A percentile compares a stretch with the other conserved stretches of the same genome.
Evolutionary conservation across 805 yeast genomes (phyloP).

Genomic region (Komagataella populi): DNA sequence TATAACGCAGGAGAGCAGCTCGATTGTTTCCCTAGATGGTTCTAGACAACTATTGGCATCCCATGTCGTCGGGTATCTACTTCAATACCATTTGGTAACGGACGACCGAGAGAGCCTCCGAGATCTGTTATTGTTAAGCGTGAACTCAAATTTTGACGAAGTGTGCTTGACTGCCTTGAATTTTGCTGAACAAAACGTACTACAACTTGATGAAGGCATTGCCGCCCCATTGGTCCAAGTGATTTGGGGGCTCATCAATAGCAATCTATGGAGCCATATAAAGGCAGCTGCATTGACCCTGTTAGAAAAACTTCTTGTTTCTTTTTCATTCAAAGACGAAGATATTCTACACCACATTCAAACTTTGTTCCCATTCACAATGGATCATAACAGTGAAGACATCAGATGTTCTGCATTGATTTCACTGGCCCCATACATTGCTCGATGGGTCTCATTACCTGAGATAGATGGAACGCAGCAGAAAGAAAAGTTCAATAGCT

Average conservation of each 20-base stretch:
- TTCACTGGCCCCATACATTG: constrained; percentile 31
- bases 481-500: not conserved
- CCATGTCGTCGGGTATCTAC: constrained; percentile 16
- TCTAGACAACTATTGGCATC: constrained; percentile 32
- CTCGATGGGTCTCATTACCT: constrained; percentile 1
- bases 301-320: constrained; percentile 13
- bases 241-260: constrained; percentile 14
- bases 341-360: constrained; percentile 11
- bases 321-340: not conserved
- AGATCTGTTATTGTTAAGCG: constrained; percentile 18
- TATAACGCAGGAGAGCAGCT: not conserved
- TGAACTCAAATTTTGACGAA: constrained; percentile 27
- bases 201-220: constrained; percentile 1
- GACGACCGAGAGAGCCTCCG: constrained; percentile 9
- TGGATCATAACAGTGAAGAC: constrained; percentile 25
- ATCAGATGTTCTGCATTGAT: constrained; percentile 35
- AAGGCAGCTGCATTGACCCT: constrained; percentile 26
- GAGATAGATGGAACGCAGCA: not conserved
- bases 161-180: constrained; percentile 28
- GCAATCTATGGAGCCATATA: constrained; percentile 26
- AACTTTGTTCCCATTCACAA: constrained; percentile 16
- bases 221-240: not conserved
- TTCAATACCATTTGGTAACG: constrained; percentile 8
- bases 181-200: constrained; percentile 5
- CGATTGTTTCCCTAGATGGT: constrained; percentile 24